These are phyloP conservation scores for Dactylella cylindrospora DNA, from an alignment of 2,329 filamentous ascomycete genomes.

Conservation along the genomic window DNA sequence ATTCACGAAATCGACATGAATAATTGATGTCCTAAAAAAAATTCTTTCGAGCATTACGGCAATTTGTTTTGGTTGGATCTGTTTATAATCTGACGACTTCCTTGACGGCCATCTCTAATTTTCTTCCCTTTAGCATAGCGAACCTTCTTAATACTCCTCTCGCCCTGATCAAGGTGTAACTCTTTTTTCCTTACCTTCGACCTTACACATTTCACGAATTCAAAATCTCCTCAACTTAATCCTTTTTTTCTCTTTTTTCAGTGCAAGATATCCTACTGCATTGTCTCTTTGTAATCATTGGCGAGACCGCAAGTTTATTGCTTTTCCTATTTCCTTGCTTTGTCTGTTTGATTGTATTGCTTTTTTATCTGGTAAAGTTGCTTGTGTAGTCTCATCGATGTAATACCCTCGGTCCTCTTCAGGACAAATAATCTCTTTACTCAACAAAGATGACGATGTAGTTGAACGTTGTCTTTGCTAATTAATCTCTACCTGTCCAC, in stretches of 20 bases:
- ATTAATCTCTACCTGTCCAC: slow-evolving; percentile 5
- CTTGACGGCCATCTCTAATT: not conserved
- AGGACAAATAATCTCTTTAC: too few species aligned
- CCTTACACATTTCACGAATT: slow-evolving; percentile 24
- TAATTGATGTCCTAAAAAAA: slow-evolving; percentile 26
- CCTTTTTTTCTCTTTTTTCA: slow-evolving; percentile 7
- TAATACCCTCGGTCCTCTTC: not conserved
- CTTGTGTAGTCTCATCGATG: not conserved
- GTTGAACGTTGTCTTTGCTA: slow-evolving; percentile 4
- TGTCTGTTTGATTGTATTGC: not conserved
- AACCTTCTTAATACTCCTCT: slow-evolving; percentile 4
- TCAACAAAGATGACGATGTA: too few species aligned
- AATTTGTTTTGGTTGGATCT: slow-evolving; percentile 18
- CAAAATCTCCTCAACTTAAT: slow-evolving; percentile 8
- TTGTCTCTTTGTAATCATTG: slow-evolving; percentile 20
- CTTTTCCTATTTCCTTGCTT: not conserved
- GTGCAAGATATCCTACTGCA: slow-evolving; percentile 19
- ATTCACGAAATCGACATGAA: slow-evolving; percentile 34
- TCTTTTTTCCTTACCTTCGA: slow-evolving; percentile 15
- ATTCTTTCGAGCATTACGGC: slow-evolving; percentile 21
- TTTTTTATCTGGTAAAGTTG: too few species aligned
- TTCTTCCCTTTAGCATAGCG: slow-evolving; percentile 4
- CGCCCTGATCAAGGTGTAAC: not conserved
- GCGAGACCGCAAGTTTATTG: slow-evolving; percentile 6
- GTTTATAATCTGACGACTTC: slow-evolving; percentile 24